Conservation (phyloP, 148 eudicot genomes). For the Rhododendron kiyosumense region DNA sequence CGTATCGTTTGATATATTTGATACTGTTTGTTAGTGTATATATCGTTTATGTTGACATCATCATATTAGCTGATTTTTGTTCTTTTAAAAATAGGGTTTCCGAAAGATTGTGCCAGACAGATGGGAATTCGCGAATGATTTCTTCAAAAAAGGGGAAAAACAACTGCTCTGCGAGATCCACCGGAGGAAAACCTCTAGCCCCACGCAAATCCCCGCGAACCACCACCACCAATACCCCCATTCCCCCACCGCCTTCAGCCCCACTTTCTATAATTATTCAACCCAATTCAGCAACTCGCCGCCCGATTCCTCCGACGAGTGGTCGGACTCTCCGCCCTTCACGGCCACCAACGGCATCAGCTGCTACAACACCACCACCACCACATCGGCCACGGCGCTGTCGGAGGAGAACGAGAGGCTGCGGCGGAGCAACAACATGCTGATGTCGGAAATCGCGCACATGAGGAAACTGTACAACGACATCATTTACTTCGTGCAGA, state of each 20-base stretch:
- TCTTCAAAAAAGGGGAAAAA: slow-evolving; percentile 44
- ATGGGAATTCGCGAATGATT: slow-evolving; percentile 63
- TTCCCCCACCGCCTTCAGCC: background rate
- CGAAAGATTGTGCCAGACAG: slow-evolving; percentile 58
- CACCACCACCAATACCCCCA: slow-evolving; percentile 30
- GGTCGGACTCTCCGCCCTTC: slow-evolving; percentile 32
- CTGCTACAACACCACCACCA: background rate
- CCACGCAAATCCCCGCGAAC: background rate
- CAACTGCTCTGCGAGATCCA: slow-evolving; percentile 47
- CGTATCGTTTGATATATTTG: too few relatives aligned
- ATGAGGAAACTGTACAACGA: slow-evolving; percentile 89
- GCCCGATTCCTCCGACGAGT: slow-evolving; percentile 50
- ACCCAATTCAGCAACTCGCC: slow-evolving; percentile 53
- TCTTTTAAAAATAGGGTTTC: slow-evolving; percentile 30
- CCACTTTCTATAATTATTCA: slow-evolving; percentile 31
- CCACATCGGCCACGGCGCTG: slow-evolving; percentile 35
- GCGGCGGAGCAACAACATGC: slow-evolving; percentile 60
- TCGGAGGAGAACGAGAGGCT: slow-evolving; percentile 80
- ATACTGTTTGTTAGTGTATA: too few relatives aligned
- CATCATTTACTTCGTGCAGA: slow-evolving; percentile 80
- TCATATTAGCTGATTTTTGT: background rate
- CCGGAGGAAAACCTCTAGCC: slow-evolving; percentile 34
- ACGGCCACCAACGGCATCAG: background rate
- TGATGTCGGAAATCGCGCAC: slow-evolving; percentile 73
- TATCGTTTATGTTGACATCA: too few relatives aligned